These are phyloP conservation scores for Arabis alpina DNA, from an alignment of 345 rosid genomes.

Conservation along the genomic window DNA sequence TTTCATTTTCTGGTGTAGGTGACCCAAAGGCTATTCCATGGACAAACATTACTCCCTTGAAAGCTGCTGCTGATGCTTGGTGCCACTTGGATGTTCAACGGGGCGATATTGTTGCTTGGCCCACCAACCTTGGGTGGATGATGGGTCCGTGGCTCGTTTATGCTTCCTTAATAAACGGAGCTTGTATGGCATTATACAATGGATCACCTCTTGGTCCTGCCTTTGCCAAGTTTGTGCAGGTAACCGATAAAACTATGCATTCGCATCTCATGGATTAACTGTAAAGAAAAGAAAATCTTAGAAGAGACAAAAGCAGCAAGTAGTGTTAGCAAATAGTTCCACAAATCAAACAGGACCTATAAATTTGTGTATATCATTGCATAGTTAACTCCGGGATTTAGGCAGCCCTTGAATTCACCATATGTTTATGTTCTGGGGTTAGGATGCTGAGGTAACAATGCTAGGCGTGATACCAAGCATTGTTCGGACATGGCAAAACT, in stretches of 20 bases:
- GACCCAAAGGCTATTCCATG: constrained; percentile 99
- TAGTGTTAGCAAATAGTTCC: constrained; percentile 9
- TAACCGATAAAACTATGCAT: constrained; percentile 33
- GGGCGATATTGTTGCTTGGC: constrained; percentile 91
- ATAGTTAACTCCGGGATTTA: constrained; percentile 24
- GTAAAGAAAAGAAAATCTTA: background rate
- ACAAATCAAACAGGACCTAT: background rate
- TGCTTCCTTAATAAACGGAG: constrained; percentile 88
- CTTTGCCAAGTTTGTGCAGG: constrained; percentile 97
- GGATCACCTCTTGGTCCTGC: constrained; percentile 89
- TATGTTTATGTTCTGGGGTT: constrained; percentile 39
- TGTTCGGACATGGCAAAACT: constrained; percentile 86
- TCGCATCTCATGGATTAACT: constrained; percentile 5
- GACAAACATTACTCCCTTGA: constrained; percentile 73
- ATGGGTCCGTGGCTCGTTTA: constrained; percentile 99
- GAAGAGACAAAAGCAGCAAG: background rate
- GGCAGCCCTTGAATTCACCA: constrained; percentile 19
- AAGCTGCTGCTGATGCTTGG: constrained; percentile 99
- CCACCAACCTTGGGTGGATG: constrained; percentile 99
- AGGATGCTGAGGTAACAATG: constrained; percentile 95
- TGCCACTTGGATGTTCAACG: constrained; percentile 88
- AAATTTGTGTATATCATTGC: constrained; percentile 6
- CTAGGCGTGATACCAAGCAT: constrained; percentile 98
- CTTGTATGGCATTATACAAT: constrained; percentile 84
- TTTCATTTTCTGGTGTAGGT: constrained; percentile 58